phyloP scores from a whole-genome alignment of 768 basidiomycete genomes.

The Punctularia strigosozonata region DNA sequence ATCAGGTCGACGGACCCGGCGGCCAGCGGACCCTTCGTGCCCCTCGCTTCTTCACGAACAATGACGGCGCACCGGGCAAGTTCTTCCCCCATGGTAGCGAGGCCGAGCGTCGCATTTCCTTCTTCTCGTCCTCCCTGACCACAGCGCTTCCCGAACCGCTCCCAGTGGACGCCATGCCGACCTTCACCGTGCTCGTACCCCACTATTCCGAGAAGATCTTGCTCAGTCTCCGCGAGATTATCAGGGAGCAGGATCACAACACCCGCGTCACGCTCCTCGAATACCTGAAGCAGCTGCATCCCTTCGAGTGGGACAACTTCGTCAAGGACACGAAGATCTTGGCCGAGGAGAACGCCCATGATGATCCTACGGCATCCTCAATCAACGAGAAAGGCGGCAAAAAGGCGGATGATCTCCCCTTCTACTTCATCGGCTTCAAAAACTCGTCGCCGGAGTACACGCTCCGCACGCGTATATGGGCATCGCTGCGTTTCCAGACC shows the following conservation, averaged over 20 bases:
- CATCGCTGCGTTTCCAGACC: slow-evolving; percentile 94
- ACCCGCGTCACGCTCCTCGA: slow-evolving; percentile 96
- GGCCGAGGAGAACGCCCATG: slow-evolving; percentile 66
- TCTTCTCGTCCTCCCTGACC: slow-evolving; percentile 96
- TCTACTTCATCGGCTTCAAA: slow-evolving; percentile 99
- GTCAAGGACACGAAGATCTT: slow-evolving; percentile 99
- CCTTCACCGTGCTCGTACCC: slow-evolving; percentile 97
- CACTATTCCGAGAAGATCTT: slow-evolving; percentile 99
- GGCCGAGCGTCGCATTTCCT: slow-evolving; percentile 95
- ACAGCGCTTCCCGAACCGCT: slow-evolving; percentile 92
- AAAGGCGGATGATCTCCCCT: slow-evolving; percentile 88
- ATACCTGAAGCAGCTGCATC: slow-evolving; percentile 97
- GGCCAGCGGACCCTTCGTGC: slow-evolving; percentile 89
- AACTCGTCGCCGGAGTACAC: slow-evolving; percentile 98
- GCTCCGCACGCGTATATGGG: slow-evolving; percentile 98
- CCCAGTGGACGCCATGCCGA: slow-evolving; percentile 97
- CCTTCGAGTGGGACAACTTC: slow-evolving; percentile 99
- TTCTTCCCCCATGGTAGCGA: slow-evolving; percentile 95
- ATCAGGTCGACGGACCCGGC: slow-evolving; percentile 86
- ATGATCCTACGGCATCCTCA: slow-evolving; percentile 18
- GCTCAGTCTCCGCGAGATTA: slow-evolving; percentile 93
- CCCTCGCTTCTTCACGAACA: slow-evolving; percentile 96
- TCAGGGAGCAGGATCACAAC: slow-evolving; percentile 92
- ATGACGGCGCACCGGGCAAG: slow-evolving; percentile 58
- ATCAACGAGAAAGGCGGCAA: slow-evolving; percentile 41